Percentiles rank a stretch among this genome's conserved stretches.
Evolutionary conservation across 805 yeast species (phyloP).

Genomic region (Kodamaea laetipori): DNA sequence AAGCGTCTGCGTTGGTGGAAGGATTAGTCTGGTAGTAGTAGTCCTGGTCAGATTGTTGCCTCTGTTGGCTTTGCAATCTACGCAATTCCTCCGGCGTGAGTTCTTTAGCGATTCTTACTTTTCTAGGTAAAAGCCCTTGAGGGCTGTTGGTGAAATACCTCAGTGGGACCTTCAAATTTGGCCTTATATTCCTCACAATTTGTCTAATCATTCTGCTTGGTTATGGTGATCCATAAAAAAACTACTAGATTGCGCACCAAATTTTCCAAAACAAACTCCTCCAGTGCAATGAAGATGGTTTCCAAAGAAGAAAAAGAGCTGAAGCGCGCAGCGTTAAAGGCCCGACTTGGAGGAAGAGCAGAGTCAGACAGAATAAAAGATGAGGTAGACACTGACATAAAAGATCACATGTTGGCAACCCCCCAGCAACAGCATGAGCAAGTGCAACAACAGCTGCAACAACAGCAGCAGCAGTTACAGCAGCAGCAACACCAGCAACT

Average conservation of each 20-base stretch:
- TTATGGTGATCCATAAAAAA: background rate
- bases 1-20: constrained; percentile 25
- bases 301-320: constrained; percentile 3
- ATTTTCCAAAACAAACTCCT: constrained; percentile 2
- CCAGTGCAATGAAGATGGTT: constrained; percentile 1
- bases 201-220: background rate
- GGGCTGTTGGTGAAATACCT: constrained; percentile 6
- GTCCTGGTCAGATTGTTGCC: constrained; percentile 17
- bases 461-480: background rate
- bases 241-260: background rate
- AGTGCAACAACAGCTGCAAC: constrained; percentile 3
- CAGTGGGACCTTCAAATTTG: background rate
- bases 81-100: constrained; percentile 17
- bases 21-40: constrained; percentile 34
- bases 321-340: constrained; percentile 4
- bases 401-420: background rate
- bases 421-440: constrained; percentile 6
- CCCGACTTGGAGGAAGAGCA: background rate
- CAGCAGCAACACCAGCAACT: background rate
- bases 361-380: constrained; percentile 2
- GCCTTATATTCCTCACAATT: background rate
- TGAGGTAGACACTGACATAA: background rate
- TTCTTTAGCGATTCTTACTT: constrained; percentile 34
- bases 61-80: constrained; percentile 9
- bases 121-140: constrained; percentile 11